Evolutionary conservation across 2,329 filamentous ascomycete genomes (phyloP).

Genomic region (Calonectria pteridis): DNA sequence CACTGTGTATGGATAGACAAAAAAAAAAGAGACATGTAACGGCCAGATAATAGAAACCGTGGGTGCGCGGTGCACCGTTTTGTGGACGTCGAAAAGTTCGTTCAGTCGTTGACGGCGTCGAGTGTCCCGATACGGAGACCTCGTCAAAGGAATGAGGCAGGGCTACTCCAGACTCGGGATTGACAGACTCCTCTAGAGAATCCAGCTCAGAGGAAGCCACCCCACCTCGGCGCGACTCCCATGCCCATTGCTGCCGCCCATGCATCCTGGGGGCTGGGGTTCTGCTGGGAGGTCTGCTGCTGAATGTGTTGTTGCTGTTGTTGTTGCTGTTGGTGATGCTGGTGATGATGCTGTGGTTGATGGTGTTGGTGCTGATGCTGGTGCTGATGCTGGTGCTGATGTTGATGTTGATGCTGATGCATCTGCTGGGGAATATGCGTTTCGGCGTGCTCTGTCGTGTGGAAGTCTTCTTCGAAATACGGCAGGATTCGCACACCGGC

Average conservation of each 20-base stretch:
- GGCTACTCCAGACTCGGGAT: not conserved
- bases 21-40: constrained; percentile 19
- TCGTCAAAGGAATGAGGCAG: constrained; percentile 22
- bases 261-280: constrained; percentile 46
- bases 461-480: constrained; percentile 61
- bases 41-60: not conserved
- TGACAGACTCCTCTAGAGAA: constrained; percentile 20
- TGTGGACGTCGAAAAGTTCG: constrained; percentile 21
- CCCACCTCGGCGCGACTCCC: constrained; percentile 46
- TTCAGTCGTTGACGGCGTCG: constrained; percentile 32
- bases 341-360: not conserved
- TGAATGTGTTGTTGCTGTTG: constrained; percentile 27
- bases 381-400: constrained; percentile 32
- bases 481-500: constrained; percentile 53
- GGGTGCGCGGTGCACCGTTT: constrained; percentile 1
- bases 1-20: constrained; percentile 33
- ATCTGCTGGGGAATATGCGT: constrained; percentile 42
- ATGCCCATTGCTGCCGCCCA: constrained; percentile 53
- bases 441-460: constrained; percentile 53
- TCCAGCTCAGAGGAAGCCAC: constrained; percentile 48
- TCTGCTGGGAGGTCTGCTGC: constrained; percentile 1
- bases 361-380: constrained; percentile 27
- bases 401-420: constrained; percentile 20
- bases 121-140: constrained; percentile 25
- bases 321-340: constrained; percentile 17